These are phyloP conservation scores for Byssochlamys sp. DNA, from an alignment of 2,329 filamentous ascomycete species.

Conservation along the genomic window DNA sequence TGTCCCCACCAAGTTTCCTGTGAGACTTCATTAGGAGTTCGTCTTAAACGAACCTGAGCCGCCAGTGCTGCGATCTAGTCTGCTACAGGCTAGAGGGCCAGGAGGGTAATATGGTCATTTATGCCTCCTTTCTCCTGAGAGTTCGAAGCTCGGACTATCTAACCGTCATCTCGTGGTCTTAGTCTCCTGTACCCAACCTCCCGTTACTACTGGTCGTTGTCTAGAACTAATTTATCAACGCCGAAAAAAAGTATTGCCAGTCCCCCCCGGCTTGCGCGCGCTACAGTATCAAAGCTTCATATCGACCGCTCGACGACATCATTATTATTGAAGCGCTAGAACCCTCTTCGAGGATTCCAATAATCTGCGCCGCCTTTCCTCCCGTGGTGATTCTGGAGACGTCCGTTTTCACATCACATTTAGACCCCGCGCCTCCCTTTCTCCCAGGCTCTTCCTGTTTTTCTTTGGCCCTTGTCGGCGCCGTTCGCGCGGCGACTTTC, in stretches of 20 bases:
- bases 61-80: background rate
- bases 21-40: background rate
- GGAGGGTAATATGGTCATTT: background rate
- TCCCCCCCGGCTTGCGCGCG: background rate
- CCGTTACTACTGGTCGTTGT: background rate
- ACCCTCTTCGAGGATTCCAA: background rate
- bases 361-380: background rate
- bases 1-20: background rate
- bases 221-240: background rate
- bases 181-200: background rate
- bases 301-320: background rate
- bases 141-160: background rate
- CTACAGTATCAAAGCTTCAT: background rate
- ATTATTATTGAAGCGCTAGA: background rate
- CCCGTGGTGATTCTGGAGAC: background rate
- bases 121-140: background rate
- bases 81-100: background rate
- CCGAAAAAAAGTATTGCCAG: background rate
- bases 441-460: background rate
- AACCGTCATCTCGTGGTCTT: background rate
- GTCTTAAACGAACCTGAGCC: background rate
- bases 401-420: conserved; percentile 2
- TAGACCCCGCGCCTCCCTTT: background rate
- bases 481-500: background rate
- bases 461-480: background rate